Base-by-base conservation (phyloP, 116 monocot genomes). In the Cymodocea nodosa region DNA sequence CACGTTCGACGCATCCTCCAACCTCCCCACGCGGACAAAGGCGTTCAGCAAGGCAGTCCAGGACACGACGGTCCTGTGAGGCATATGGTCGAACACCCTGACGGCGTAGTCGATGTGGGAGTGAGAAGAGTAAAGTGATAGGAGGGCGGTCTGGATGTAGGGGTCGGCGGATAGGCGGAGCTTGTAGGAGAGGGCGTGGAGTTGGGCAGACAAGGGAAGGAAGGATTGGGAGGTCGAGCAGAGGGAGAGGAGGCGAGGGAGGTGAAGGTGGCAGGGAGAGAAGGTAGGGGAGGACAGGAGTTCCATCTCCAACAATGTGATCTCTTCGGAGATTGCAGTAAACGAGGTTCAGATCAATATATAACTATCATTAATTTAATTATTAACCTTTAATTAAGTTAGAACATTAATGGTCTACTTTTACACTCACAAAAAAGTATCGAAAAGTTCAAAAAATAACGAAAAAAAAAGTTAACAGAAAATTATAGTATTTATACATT, bases 101-200 rank as follows among this genome's bases (percentile, higher is more conserved):
- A 56, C 34, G 18, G 67, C 74, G 23, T 19, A 10, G 0, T 65
- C 6, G 50, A 67, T 6, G 37, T 35, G 35, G 11, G 50, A 57
- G 59, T 25, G 15, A 36, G 23, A 8, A 30, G 74, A n/a, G 51
- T 74, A 66, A 15, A 67, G 37, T 39, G 20, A 63, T 14, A 63
- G 40, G 30, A 69, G 48, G 14, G 63, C 40, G 69, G 62, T 69
- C 40, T 68, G 53, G 40, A 75, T 68, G 68, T 51, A 74, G 53
- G 52, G 59, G 22, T 67, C 67, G 15, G 59, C 17, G 52, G 66
- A 56, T 35, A 67, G 66, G 66, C 59, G 37, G 59, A 65, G 66
- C 51, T 66, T 65, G 58, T 20, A 24, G 65, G 67, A 44, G 60
- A 51, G 73, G 51, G 67, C 67, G 67, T 74, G 67, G 60, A 61